Percentiles rank a stretch among this genome's conserved stretches.
Conservation (phyloP, 257 asterid species). For the Schizonepeta tenuifolia region DNA sequence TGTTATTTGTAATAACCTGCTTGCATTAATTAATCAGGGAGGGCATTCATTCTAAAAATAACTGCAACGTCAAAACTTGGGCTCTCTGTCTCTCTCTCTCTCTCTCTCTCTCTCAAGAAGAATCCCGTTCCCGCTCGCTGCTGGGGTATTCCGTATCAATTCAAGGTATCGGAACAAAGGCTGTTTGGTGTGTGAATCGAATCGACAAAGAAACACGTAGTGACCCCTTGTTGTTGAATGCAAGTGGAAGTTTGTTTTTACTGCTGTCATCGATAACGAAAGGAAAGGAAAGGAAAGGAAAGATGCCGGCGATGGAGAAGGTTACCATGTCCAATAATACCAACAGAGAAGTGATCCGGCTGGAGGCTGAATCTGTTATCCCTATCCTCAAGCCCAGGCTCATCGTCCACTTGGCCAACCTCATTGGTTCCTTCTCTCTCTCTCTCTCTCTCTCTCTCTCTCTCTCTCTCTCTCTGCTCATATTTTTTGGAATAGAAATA, state of each 20-base stretch:
- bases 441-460: neutral
- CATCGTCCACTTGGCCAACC: constrained; percentile 85
- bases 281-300: neutral
- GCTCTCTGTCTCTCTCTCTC: constrained; percentile 18
- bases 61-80: constrained; percentile 10
- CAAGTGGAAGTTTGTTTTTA: neutral
- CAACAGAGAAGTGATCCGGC: constrained; percentile 76
- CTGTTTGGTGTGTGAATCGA: neutral
- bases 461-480: neutral
- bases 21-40: neutral
- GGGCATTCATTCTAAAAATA: neutral
- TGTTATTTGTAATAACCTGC: constrained; percentile 1
- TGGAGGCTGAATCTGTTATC: constrained; percentile 92
- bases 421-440: constrained; percentile 58
- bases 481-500: neutral
- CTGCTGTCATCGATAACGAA: neutral
- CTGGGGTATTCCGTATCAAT: neutral
- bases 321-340: constrained; percentile 32
- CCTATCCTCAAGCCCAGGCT: constrained; percentile 96
- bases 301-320: constrained; percentile 38
- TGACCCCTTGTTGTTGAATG: no score
- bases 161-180: neutral
- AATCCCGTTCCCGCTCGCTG: constrained; percentile 3
- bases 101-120: constrained; percentile 7
- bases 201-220: neutral